Evolutionary conservation across 2,329 filamentous ascomycete species (phyloP).

Genomic region (Davidsoniella eucalypti): DNA sequence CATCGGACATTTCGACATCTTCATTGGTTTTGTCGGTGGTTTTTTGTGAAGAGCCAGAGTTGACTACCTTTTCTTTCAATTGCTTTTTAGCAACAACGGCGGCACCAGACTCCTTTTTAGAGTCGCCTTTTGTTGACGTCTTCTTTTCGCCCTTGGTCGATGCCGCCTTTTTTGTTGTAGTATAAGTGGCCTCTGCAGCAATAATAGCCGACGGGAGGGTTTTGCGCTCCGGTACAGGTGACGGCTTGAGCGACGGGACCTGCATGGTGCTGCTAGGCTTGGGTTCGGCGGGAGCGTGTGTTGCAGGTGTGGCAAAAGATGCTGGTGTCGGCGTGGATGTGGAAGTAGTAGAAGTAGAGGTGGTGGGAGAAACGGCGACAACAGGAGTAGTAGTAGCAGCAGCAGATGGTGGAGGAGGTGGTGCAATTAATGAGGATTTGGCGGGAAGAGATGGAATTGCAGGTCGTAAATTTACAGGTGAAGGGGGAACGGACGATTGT

Average conservation of each 20-base stretch:
- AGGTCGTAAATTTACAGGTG: neutral
- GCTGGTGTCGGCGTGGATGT: neutral
- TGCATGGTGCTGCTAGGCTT: constrained; percentile 5
- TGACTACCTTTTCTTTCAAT: constrained; percentile 19
- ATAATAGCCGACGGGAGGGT: constrained; percentile 4
- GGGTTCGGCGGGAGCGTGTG: neutral
- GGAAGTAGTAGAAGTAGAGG: neutral
- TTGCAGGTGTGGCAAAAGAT: neutral
- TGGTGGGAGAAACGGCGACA: neutral
- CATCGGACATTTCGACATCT: constrained; percentile 24
- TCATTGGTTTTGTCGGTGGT: constrained; percentile 37
- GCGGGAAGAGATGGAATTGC: constrained; percentile 19
- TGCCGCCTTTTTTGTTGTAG: constrained; percentile 8
- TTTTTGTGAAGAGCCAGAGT: constrained; percentile 32
- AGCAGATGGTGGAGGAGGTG: neutral
- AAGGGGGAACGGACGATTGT: neutral
- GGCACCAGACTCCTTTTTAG: constrained; percentile 30
- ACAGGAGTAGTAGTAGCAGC: neutral
- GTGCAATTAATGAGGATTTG: constrained; percentile 17
- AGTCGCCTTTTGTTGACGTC: constrained; percentile 24
- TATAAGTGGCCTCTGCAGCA: neutral
- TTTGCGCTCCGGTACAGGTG: constrained; percentile 11
- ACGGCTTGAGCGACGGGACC: constrained; percentile 11
- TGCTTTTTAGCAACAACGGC: constrained; percentile 15
- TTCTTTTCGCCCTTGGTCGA: constrained; percentile 17